Evolutionary conservation across 1,139 yeast species (phyloP).

Genomic region (Scheffersomyces insectosa): DNA sequence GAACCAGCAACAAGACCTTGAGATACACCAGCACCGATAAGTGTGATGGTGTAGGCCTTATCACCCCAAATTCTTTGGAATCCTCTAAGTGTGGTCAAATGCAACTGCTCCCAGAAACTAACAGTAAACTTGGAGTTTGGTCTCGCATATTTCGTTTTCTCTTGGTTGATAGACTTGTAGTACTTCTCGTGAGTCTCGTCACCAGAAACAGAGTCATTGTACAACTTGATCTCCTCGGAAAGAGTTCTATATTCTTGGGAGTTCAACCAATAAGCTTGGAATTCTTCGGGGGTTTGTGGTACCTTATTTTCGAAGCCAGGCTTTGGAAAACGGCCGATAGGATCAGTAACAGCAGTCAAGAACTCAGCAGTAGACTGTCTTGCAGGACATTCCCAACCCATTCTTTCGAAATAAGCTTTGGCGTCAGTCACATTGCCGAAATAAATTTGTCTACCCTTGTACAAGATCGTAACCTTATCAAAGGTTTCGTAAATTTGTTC

Average conservation of each 20-base stretch:
- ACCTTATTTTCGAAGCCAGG: conserved; percentile 53
- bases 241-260: conserved; percentile 50
- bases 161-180: conserved; percentile 37
- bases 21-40: conserved; percentile 45
- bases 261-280: conserved; percentile 53
- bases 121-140: conserved; percentile 46
- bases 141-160: conserved; percentile 44
- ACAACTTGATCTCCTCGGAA: conserved; percentile 41
- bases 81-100: conserved; percentile 47
- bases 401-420: conserved; percentile 52
- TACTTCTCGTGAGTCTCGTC: conserved; percentile 38
- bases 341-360: conserved; percentile 68
- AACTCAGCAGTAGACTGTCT: conserved; percentile 70
- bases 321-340: conserved; percentile 44
- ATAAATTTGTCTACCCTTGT: conserved; percentile 58
- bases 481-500: conserved; percentile 62
- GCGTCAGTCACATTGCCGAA: conserved; percentile 59
- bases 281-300: conserved; percentile 59
- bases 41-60: conserved; percentile 48
- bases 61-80: conserved; percentile 54
- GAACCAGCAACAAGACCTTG: conserved; percentile 58
- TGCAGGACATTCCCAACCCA: conserved; percentile 63
- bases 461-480: conserved; percentile 64
- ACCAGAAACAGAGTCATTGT: conserved; percentile 32
- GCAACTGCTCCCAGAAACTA: conserved; percentile 46